phyloP scores from a whole-genome alignment of 176 grass and related monocot genomes.

The Rhynchospora tenuis region DNA sequence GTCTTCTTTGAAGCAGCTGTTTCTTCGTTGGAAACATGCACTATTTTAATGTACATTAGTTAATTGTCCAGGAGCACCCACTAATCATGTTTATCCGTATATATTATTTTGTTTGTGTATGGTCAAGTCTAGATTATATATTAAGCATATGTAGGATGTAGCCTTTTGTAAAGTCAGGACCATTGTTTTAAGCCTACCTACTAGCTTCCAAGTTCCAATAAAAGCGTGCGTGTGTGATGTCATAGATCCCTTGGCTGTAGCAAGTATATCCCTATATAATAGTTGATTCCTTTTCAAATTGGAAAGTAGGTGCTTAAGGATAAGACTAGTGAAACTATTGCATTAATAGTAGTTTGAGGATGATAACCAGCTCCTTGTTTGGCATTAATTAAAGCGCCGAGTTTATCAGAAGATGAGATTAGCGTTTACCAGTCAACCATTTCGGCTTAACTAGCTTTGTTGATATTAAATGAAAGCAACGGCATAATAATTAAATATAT shows the following conservation, averaged over 20 bases:
- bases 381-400: not conserved
- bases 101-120: not conserved
- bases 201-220: slow-evolving; percentile 7
- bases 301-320: slow-evolving; percentile 3
- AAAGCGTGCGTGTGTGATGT: not conserved
- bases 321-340: not conserved
- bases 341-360: not conserved
- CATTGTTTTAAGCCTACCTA: slow-evolving; percentile 12
- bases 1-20: not conserved
- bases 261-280: not conserved
- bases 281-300: slow-evolving; percentile 9
- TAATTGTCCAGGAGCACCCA: not conserved
- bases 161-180: not conserved
- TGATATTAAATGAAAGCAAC: not conserved
- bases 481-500: too few species aligned
- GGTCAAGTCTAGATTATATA: slow-evolving; percentile 8
- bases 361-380: not conserved
- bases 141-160: not conserved
- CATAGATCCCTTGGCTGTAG: not conserved
- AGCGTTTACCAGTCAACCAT: not conserved
- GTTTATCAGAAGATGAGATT: not conserved
- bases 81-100: slow-evolving; percentile 15
- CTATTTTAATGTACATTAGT: slow-evolving; percentile 9
- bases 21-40: slow-evolving; percentile 16
- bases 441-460: not conserved